Base-by-base conservation (phyloP, 2,329 filamentous ascomycete genomes). In the Epichloe hybrida region DNA sequence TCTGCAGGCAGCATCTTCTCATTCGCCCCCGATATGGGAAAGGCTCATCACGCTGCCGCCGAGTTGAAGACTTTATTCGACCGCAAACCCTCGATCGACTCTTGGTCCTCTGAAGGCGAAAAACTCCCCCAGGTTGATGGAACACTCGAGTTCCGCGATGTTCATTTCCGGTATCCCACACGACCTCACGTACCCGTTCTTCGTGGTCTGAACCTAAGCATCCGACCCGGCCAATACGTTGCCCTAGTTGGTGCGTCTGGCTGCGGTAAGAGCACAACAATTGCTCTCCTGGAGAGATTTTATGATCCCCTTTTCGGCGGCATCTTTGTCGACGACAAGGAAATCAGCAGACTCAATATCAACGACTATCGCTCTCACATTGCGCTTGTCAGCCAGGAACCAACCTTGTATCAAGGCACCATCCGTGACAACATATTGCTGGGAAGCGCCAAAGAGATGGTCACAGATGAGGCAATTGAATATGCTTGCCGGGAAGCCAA, bases 91-190 rank as follows among this genome's bases (percentile, higher is more conserved):
- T 68, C 71, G 3, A 93, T 97, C 57, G 90, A 95, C 62, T 80
- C 82, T 0, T 94, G 88, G 87, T 86, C 84, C 0, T 58, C 74
- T 0, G 79, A 83, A 1, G 89, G 89, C 15, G 76, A 79, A 17
- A 69, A 68, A 2, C 58, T 94, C 6, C 68, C 78, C 1, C 61
- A 72, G 2, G 75, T 91, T 23, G 79, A 93, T 20, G 91, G 90
- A 27, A 77, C 76, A 12, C 79, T 98, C 55, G 89, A 97, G 64
- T 95, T 98, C 71, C 81, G 86, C 20, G 83, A 94, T 57, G 89
- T 97, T 2, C 88, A 95, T 64, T 97, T 96, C 76, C 80, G 88
- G 41, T 98, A 97, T 62, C 90, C 91, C 0, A 95, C 88, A 0
- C 81, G 93, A 1, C 86, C 88, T 0, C 88, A 95, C 58, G 88